Percentiles rank a stretch among this genome's conserved stretches.
Conservation (phyloP, 2,329 filamentous ascomycete genomes). For the Aspergillus amoenus region DNA sequence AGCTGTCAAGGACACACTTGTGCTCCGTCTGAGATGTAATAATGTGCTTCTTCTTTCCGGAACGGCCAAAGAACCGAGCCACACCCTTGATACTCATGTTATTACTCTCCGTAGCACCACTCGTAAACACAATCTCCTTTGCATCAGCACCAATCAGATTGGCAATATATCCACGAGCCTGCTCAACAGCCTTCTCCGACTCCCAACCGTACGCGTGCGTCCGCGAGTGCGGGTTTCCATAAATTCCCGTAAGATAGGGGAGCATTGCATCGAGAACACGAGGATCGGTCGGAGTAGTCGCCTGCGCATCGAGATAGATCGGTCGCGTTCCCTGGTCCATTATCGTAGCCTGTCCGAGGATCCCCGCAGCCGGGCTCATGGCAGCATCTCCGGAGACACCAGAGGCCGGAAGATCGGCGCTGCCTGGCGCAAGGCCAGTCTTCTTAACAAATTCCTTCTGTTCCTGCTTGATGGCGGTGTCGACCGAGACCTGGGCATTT, state of each 20-base stretch:
- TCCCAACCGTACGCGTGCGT: constrained; percentile 99
- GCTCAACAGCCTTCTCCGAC: constrained; percentile 88
- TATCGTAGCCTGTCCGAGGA: constrained; percentile 86
- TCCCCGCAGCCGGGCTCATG: constrained; percentile 77
- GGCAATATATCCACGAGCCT: constrained; percentile 80
- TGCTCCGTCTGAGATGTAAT: constrained; percentile 97
- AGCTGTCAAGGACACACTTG: constrained; percentile 98
- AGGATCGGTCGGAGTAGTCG: constrained; percentile 92
- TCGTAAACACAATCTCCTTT: constrained; percentile 99
- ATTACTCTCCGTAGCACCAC: constrained; percentile 96
- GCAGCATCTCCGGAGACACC: constrained; percentile 62
- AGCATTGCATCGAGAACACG: constrained; percentile 96
- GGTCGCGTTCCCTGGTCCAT: constrained; percentile 91
- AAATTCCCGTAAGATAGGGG: constrained; percentile 87
- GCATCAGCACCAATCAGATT: constrained; percentile 87
- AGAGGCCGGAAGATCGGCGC: constrained; percentile 61
- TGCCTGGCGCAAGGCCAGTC: constrained; percentile 54
- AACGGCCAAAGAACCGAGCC: constrained; percentile 87
- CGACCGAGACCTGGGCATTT: constrained; percentile 71
- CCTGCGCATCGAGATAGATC: constrained; percentile 98
- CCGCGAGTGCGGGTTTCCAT: constrained; percentile 94
- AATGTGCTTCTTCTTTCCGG: constrained; percentile 97
- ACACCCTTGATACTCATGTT: constrained; percentile 99
- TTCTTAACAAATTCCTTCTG: constrained; percentile 72
- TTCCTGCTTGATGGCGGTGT: constrained; percentile 81